Base-by-base conservation (phyloP, 768 basidiomycete species). In the Thelephora aurantiotincta region DNA sequence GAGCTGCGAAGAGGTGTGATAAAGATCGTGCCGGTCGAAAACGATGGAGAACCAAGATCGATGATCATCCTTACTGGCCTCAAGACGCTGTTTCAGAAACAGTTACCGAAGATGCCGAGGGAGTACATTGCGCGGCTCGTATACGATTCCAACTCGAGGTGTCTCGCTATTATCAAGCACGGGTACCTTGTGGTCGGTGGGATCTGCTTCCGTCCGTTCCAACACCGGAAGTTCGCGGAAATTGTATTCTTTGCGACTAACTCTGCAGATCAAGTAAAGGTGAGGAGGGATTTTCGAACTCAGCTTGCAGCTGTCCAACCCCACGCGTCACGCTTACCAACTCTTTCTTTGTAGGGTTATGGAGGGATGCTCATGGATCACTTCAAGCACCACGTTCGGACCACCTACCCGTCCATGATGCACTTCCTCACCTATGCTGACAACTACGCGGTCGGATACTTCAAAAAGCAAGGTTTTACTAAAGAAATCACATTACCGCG, bases 161-260 rank as follows among this genome's bases (percentile, higher is more conserved):
- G 78, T 33, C 74, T 99, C 46, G 96, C 92, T 2, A 96, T 99
- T 58, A 82, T 96, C 59, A 97, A 97, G 65, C 74, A 82, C 20
- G 96, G 96, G 0, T 82, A 79, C 63, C 93, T 93, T 58, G 94
- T 98, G 37, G 94, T 97, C 2, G 94, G 93, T 19, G 96, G 96
- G 4, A 98, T 99, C 54, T 94, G 91, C 59, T 99, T 87, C 65
- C 77, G 96, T 33, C 94, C 94, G 1, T 98, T 99, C 59, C 83
- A 89, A 33, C 91, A 90, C 57, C 77, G 93, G 52, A 81, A 83
- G 14, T 99, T 99, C 57, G 91, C 93, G 26, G 96, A 99, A 64
- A 98, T 99, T 57, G 93, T 96, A 6, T 99, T 99, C 66, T 98
- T 97, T 59, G 96, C 96, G 0, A 94, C 94, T 6, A 88, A 91